Conservation (phyloP, 495 filamentous ascomycete genomes). For the Extremus antarcticus region DNA sequence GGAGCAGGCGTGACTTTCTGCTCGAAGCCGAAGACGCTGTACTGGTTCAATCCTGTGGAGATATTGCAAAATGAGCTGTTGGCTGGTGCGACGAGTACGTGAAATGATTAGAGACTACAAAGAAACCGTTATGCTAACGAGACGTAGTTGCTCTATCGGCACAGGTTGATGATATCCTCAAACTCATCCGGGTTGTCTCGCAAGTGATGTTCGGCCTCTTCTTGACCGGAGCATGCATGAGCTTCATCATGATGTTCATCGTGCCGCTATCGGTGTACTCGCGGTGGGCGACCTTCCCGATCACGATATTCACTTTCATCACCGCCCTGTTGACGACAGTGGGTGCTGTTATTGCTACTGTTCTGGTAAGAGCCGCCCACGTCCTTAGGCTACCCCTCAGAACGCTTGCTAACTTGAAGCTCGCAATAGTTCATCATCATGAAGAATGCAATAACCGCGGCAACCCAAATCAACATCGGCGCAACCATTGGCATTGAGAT, state of each 20-base stretch:
- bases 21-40: slow-evolving; percentile 54
- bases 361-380: slow-evolving; percentile 49
- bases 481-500: slow-evolving; percentile 60
- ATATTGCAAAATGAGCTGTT: slow-evolving; percentile 69
- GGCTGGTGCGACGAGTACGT: slow-evolving; percentile 62
- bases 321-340: slow-evolving; percentile 55
- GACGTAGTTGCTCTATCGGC: slow-evolving; percentile 61
- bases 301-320: slow-evolving; percentile 50
- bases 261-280: slow-evolving; percentile 44
- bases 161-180: slow-evolving; percentile 57
- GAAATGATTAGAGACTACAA: background rate
- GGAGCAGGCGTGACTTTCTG: slow-evolving; percentile 63
- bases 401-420: background rate
- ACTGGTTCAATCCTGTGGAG: slow-evolving; percentile 83
- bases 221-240: slow-evolving; percentile 54
- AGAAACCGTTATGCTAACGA: slow-evolving; percentile 18
- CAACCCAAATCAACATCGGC: slow-evolving; percentile 60
- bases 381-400: background rate
- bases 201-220: slow-evolving; percentile 90
- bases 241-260: slow-evolving; percentile 57
- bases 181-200: slow-evolving; percentile 64
- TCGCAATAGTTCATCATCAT: slow-evolving; percentile 50
- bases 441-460: slow-evolving; percentile 52
- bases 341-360: slow-evolving; percentile 63
- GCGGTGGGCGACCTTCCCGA: slow-evolving; percentile 43